Evolutionary conservation across 495 filamentous ascomycete species (phyloP).

Genomic region (Podospora fimiseda): DNA sequence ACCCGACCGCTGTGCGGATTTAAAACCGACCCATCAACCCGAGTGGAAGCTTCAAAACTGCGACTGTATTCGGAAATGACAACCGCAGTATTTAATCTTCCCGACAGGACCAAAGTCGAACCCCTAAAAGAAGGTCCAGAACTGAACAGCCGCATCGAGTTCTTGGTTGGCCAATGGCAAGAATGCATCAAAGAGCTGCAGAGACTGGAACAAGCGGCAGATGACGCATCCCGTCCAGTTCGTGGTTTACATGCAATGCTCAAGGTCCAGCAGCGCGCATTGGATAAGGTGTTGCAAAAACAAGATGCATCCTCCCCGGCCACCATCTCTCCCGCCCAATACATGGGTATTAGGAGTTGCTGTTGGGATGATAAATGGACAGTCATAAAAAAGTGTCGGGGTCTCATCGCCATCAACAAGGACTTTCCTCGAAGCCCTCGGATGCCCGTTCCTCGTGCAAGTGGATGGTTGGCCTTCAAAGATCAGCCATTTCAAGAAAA

Average conservation of each 20-base stretch:
- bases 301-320: neutral
- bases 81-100: too few relatives aligned
- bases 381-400: slow-evolving; percentile 26
- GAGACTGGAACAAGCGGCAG: slow-evolving; percentile 16
- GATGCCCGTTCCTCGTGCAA: slow-evolving; percentile 8
- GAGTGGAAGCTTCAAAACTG: too few relatives aligned
- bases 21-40: too few relatives aligned
- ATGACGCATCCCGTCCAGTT: slow-evolving; percentile 12
- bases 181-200: slow-evolving; percentile 23
- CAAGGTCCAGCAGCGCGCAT: slow-evolving; percentile 25
- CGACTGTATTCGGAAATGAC: too few relatives aligned
- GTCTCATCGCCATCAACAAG: slow-evolving; percentile 27
- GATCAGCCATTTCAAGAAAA: slow-evolving; percentile 24
- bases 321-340: slow-evolving; percentile 20
- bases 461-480: slow-evolving; percentile 23
- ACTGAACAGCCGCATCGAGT: slow-evolving; percentile 14
- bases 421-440: slow-evolving; percentile 26
- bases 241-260: slow-evolving; percentile 18
- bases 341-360: slow-evolving; percentile 23
- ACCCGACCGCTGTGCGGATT: too few relatives aligned
- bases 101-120: too few relatives aligned
- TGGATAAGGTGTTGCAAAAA: slow-evolving; percentile 23
- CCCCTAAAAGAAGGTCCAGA: too few relatives aligned
- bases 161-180: slow-evolving; percentile 20
- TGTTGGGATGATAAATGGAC: slow-evolving; percentile 28